These are phyloP conservation scores for Tolypocladium nubicola DNA, from an alignment of 2,329 filamentous ascomycete genomes.

Conservation along the genomic window DNA sequence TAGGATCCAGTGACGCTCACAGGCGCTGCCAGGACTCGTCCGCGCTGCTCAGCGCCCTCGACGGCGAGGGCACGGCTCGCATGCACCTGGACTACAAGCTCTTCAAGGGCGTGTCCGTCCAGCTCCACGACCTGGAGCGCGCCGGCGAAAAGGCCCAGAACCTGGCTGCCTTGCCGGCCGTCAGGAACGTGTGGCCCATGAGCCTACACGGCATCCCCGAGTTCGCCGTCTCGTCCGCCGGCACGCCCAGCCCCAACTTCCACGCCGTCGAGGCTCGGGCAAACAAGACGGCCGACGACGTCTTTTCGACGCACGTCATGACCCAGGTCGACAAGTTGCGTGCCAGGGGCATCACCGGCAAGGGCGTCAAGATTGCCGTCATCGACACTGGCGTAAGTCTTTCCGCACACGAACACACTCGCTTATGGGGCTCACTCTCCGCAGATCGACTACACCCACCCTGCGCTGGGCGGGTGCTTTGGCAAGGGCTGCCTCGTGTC, in stretches of 20 bases:
- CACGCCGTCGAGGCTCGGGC: slow-evolving; percentile 5
- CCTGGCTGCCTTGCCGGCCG: slow-evolving; percentile 28
- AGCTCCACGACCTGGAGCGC: slow-evolving; percentile 34
- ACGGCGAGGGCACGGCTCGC: slow-evolving; percentile 24
- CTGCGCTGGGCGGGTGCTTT: slow-evolving; percentile 44
- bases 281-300: slow-evolving; percentile 16
- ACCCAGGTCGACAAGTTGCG: slow-evolving; percentile 44
- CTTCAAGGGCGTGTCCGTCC: slow-evolving; percentile 44
- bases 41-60: not conserved
- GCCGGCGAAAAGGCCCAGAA: slow-evolving; percentile 31
- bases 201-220: slow-evolving; percentile 31
- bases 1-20: not conserved
- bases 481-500: slow-evolving; percentile 32
- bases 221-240: slow-evolving; percentile 32
- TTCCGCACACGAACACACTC: no score
- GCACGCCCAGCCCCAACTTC: slow-evolving; percentile 11
- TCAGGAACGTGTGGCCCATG: slow-evolving; percentile 41
- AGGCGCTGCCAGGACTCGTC: not conserved
- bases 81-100: slow-evolving; percentile 38
- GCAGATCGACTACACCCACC: slow-evolving; percentile 50
- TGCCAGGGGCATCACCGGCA: slow-evolving; percentile 36
- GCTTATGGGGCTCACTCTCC: slow-evolving; percentile 5
- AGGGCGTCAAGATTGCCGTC: slow-evolving; percentile 41
- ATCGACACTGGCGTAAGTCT: slow-evolving; percentile 39
- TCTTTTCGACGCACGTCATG: slow-evolving; percentile 40